Conservation (phyloP, 371 early-diverging fungal genomes). For the Mortierella sp. region DNA sequence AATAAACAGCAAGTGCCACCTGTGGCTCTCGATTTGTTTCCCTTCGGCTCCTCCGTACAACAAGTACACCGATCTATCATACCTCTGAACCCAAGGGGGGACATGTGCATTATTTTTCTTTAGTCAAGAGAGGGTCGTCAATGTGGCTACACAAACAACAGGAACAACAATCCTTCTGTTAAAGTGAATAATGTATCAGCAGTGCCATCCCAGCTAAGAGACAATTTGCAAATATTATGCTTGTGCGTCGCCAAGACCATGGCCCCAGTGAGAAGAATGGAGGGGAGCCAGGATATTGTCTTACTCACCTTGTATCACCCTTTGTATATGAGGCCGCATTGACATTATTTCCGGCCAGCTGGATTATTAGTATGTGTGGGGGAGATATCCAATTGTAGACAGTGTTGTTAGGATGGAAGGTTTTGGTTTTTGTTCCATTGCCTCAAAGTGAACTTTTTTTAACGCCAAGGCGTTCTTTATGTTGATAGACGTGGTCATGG, state of each 20-base stretch:
- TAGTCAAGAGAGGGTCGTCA: neutral
- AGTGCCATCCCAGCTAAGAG: neutral
- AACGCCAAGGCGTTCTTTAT: neutral
- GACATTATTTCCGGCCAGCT: neutral
- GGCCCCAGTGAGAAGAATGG: neutral
- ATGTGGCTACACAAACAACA: neutral
- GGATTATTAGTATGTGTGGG: neutral
- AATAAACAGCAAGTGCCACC: neutral
- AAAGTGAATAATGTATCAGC: slow-evolving; percentile 8
- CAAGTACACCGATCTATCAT: neutral
- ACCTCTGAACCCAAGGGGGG: neutral
- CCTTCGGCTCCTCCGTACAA: neutral
- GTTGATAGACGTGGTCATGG: neutral
- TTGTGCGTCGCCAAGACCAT: slow-evolving; percentile 5
- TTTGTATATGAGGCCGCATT: neutral
- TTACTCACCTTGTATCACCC: slow-evolving; percentile 12
- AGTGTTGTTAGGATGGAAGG: neutral
- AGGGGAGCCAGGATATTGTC: neutral
- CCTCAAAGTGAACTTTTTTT: slow-evolving; percentile 1
- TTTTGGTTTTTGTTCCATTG: neutral
- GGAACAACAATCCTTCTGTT: neutral
- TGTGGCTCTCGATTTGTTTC: neutral
- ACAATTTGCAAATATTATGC: neutral
- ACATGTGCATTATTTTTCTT: neutral
- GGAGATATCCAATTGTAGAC: neutral